A percentile compares a stretch with the other conserved stretches of the same genome.
Conservation (phyloP, 768 basidiomycete genomes). For the Pulveroboletus ravenelii region DNA sequence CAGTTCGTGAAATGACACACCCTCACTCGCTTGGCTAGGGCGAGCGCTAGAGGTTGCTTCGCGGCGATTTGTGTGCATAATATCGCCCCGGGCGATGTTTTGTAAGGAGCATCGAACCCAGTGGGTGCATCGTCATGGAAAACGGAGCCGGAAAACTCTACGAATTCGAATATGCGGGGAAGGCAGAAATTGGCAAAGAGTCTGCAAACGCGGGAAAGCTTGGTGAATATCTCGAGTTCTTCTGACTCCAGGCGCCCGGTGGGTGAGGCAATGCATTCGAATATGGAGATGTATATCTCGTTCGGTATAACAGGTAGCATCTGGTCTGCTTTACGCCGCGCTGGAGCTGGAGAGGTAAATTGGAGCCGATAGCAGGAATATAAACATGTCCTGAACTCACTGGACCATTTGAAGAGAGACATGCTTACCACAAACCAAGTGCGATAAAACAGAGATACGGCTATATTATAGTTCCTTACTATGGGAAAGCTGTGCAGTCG, state of each 20-base stretch:
- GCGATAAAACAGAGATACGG: background rate
- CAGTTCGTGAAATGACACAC: slow-evolving; percentile 12
- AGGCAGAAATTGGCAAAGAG: slow-evolving; percentile 38
- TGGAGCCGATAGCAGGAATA: background rate
- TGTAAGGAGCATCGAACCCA: background rate
- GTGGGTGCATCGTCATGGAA: slow-evolving; percentile 1
- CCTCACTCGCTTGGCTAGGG: slow-evolving; percentile 30
- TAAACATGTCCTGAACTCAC: background rate
- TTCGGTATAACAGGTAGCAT: slow-evolving; percentile 35
- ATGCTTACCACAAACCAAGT: background rate
- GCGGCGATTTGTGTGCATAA: background rate
- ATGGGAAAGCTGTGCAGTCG: background rate
- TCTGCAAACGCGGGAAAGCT: slow-evolving; percentile 39
- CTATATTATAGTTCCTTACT: too few species aligned
- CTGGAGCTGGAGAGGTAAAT: slow-evolving; percentile 22
- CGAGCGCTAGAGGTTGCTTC: slow-evolving; percentile 21
- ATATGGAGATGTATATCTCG: slow-evolving; percentile 43
- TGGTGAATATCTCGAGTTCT: slow-evolving; percentile 6
- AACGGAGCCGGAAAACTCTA: slow-evolving; percentile 23
- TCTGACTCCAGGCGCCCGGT: slow-evolving; percentile 11
- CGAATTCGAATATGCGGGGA: slow-evolving; percentile 37
- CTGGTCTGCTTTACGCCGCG: slow-evolving; percentile 8
- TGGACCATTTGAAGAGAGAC: slow-evolving; percentile 9
- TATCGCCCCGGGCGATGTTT: background rate
- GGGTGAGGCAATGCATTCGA: slow-evolving; percentile 29